Evolutionary conservation across 805 yeast species (phyloP).

Genomic region (Hanseniaspora pseudoguilliermondii): DNA sequence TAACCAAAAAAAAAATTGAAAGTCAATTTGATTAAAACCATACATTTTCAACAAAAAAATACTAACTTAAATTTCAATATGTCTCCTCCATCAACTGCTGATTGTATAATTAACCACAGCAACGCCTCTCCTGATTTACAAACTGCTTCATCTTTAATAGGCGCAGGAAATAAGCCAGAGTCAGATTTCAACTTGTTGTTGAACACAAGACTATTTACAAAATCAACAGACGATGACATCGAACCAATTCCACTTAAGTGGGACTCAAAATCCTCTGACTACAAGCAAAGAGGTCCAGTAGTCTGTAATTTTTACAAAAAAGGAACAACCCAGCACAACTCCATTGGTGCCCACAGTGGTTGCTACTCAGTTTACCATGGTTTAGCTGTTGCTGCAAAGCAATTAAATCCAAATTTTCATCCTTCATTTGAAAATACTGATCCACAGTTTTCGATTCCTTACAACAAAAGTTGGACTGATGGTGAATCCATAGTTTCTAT

Average conservation of each 20-base stretch:
- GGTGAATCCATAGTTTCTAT: constrained; percentile 46
- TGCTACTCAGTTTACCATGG: constrained; percentile 56
- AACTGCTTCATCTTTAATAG: constrained; percentile 18
- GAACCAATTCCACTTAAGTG: constrained; percentile 40
- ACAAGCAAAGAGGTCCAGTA: constrained; percentile 40
- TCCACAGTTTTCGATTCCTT: constrained; percentile 45
- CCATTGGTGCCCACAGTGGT: constrained; percentile 55
- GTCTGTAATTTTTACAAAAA: constrained; percentile 40
- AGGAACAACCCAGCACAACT: constrained; percentile 43
- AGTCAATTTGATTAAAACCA: not conserved
- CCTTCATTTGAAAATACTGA: constrained; percentile 54
- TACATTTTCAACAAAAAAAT: not conserved
- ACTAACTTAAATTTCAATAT: constrained; percentile 1
- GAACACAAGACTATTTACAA: constrained; percentile 29
- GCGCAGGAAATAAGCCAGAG: constrained; percentile 16
- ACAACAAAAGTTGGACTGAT: constrained; percentile 45
- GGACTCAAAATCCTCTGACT: constrained; percentile 37
- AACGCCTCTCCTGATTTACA: constrained; percentile 10
- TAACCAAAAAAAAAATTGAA: too few relatives aligned
- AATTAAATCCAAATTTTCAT: constrained; percentile 37
- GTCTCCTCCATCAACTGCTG: constrained; percentile 14
- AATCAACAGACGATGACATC: constrained; percentile 38
- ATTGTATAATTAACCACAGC: not conserved
- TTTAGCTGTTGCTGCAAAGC: constrained; percentile 48
- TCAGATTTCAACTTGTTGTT: not conserved